Evolutionary conservation across 2,329 filamentous ascomycete species (phyloP), one percentile per base, ranked within the genome.

Genomic region (Aspergillus novofumigatus): DNA sequence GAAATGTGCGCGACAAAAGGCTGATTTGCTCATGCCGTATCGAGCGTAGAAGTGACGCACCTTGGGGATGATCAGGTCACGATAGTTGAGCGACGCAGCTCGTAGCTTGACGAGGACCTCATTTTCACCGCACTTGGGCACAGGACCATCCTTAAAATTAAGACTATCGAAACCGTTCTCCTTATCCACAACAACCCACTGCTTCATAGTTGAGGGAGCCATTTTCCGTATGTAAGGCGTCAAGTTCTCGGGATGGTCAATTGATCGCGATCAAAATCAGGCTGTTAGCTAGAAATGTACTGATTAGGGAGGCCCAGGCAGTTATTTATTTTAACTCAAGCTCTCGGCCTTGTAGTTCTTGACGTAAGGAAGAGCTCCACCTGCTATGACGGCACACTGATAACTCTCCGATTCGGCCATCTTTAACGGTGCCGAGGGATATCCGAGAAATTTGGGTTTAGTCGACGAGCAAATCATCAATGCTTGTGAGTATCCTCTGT

Each of bases 61-160:
- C 70, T 75, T 70, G 0, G 77, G 73, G 52, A 81, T 80, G 17
- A 75, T 70, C 8, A 82, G 63, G 32, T 82, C 80, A 25, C 80
- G 72, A 57, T 80, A 81, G 59, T 82, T 82, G 52, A 82, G 66
- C 11, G 78, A 78, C 0, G 76, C 79, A 3, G 75, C 79, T n/a
- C 77, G 65, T 1, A 82, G 78, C 72, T 87, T 88, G 64, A 92
- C 85, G 35, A 92, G 80, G 5, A 91, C 87, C 26, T 92, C 85
- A 59, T 83, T 83, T 54, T 91, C 87, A 49, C 88, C 88, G 1
- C 88, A 68, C 62, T 84, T 74, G 14, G 87, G 85, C 2, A 90
- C 67, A 1, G 80, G 66, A 0, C 74, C 79, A 50, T 80, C 77
- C 58, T 80, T 74, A 64, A 83, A 81, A 65, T 79, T 72, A 42